Evolutionary conservation across 2,329 filamentous ascomycete species (phyloP), one percentile per base, ranked within the genome.

Genomic region (Penicillium brevicompactum): DNA sequence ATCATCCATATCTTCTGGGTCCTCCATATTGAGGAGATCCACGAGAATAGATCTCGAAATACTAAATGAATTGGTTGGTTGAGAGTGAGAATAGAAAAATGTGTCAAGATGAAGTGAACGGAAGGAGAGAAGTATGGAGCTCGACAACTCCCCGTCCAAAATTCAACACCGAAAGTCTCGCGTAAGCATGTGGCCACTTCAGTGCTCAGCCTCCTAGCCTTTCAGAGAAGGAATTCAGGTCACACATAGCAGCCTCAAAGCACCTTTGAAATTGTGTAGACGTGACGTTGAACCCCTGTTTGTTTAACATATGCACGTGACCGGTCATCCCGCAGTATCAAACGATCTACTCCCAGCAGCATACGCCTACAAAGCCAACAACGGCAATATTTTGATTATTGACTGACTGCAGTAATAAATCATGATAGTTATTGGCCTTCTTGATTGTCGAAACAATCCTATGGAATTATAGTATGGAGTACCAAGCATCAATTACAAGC

Each of bases 1-100:
- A 45, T 67, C 63, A 22, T 56, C 34, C 10, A 38, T 21, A 10
- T 55, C 49, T 22, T 59, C 55, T 16, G 57, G 51, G 38, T 11
- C 38, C 18, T 13, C 34, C 13, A 37, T n/a, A 7, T 7, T 37
- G n/a, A n/a, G 34, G 16, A n/a, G 4, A 13, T n/a, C 13, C n/a
- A 1, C 13, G 11, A 6, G n/a, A 5, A 13, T 37, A 13, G 16
- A 42, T 37, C 5, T 2, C n/a, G 4, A 13, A 42, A 42, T n/a
- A 16, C n/a, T 6, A 1, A n/a, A 11, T n/a, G 6, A n/a, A 2
- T 37, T 37, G 11, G 13, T 4, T n/a, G 4, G 31, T n/a, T 37
- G 6, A 13, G 7, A n/a, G 34, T n/a, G 13, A n/a, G 14, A n/a
- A 37, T 5, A 21, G 38, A 32, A n/a, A 27, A 27, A 27, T 27